Percentiles rank a stretch among this genome's conserved stretches.
Conservation (phyloP, 2,329 filamentous ascomycete genomes). For the Exophiala sp. region DNA sequence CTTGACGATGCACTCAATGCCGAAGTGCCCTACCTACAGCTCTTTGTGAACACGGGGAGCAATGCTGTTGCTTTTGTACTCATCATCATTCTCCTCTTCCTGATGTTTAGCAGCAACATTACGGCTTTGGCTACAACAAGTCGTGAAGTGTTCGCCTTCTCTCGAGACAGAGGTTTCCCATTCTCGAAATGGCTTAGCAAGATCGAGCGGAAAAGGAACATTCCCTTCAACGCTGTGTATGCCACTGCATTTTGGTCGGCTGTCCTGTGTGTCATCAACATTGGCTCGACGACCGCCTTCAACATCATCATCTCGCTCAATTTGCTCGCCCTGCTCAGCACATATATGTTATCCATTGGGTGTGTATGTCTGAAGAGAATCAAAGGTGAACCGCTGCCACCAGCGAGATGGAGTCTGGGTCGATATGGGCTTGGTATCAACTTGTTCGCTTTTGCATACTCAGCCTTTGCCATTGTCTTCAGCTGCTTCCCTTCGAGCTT, state of each 20-base stretch:
- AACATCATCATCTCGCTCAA: slow-evolving; percentile 44
- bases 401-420: slow-evolving; percentile 46
- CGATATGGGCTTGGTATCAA: slow-evolving; percentile 42
- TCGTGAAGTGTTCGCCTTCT: slow-evolving; percentile 20
- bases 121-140: slow-evolving; percentile 20
- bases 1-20: slow-evolving; percentile 36
- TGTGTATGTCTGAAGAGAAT: slow-evolving; percentile 47
- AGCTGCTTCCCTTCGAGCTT: slow-evolving; percentile 33
- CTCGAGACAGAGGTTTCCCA: slow-evolving; percentile 48
- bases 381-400: slow-evolving; percentile 40
- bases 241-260: slow-evolving; percentile 43
- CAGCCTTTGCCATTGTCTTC: slow-evolving; percentile 32
- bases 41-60: slow-evolving; percentile 19
- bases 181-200: slow-evolving; percentile 38
- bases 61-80: slow-evolving; percentile 9
- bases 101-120: slow-evolving; percentile 20
- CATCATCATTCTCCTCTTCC: slow-evolving; percentile 11
- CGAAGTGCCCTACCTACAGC: slow-evolving; percentile 18
- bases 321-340: slow-evolving; percentile 40
- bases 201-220: slow-evolving; percentile 23
- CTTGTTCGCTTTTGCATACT: slow-evolving; percentile 30
- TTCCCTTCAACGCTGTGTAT: slow-evolving; percentile 48
- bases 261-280: slow-evolving; percentile 51
- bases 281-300: slow-evolving; percentile 47
- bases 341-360: slow-evolving; percentile 46